Evolutionary conservation across 495 filamentous ascomycete species (phyloP), one percentile per base, ranked within the genome.

Genomic region (Annulohypoxylon stygium): DNA sequence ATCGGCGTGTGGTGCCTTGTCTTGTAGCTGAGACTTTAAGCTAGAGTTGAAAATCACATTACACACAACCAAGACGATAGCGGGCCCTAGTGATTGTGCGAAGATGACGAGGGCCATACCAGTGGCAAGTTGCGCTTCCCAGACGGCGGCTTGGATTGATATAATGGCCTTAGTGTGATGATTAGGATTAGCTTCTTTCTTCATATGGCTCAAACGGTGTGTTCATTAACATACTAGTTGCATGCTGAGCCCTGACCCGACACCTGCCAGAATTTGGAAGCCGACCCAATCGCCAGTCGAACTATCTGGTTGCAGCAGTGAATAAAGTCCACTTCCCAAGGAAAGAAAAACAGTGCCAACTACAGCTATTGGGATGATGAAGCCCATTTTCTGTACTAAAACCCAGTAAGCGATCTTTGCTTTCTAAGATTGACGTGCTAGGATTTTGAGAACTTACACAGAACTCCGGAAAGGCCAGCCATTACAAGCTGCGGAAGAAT

Each of bases 241-340:
- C 63, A 87, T 78, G 0, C 79, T 82, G 0, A 74, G 57, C 9
- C 87, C 86, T 54, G 81, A 82, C 4, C 84, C 86, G 18, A 80
- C 65, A 9, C 88, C 88, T 2, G 79, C 80, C 1, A 91, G 74
- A 39, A 89, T 83, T 70, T 90, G 87, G 73, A 88, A 90, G 5
- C 88, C 86, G 23, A 88, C 76, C 89, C 88, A 90, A 78, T 83
- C 75, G 16, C 76, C 80, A 1, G 74, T 71, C 8, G 78, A 57
- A 16, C 84, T 87, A 3, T 67, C 51, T 1, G 83, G 81, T 9
- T 77, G 75, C 4, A 86, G 75, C 14, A 82, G 83, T 26, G 84
- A 84, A n/a, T 85, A 50, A 23, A 90, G 78, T 1, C 87, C 87
- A n/a, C 77, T 78, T 7, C 82, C 84, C 39, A 89, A 20, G 91